phyloP scores from a whole-genome alignment of 23 red algal genomes.

The Gracilaria domingensis region DNA sequence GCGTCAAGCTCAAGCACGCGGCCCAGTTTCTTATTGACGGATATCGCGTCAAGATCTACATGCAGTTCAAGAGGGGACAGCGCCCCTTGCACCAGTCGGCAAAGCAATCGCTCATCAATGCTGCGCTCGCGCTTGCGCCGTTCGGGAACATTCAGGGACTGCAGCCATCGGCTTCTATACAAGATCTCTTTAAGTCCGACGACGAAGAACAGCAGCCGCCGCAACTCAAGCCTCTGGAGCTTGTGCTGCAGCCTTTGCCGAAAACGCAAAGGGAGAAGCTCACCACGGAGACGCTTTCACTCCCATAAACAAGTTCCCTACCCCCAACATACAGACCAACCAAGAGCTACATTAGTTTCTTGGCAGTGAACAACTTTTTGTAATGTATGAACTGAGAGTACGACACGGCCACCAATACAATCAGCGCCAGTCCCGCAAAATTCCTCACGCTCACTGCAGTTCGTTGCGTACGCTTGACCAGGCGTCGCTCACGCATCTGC shows the following conservation, averaged over 20 bases:
- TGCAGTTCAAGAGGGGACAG: conserved; percentile 83
- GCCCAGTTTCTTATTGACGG: conserved; percentile 70
- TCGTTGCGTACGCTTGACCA: conserved; percentile 30
- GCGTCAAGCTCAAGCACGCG: conserved; percentile 74
- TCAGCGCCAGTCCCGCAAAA: conserved; percentile 25
- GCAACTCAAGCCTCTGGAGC: conserved; percentile 37
- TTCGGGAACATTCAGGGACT: conserved; percentile 26
- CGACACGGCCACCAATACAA: conserved; percentile 1
- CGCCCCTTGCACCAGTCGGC: conserved; percentile 49
- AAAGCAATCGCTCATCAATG: conserved; percentile 38
- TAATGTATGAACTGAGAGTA: conserved; percentile 49
- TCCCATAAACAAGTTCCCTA: background rate
- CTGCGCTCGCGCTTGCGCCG: conserved; percentile 20
- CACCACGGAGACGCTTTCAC: background rate
- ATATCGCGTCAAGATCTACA: conserved; percentile 74
- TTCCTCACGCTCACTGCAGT: conserved; percentile 7
- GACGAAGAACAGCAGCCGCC: conserved; percentile 1
- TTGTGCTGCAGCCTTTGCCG: conserved; percentile 40
- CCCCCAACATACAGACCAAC: background rate
- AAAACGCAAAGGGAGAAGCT: conserved; percentile 38
- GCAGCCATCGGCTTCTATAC: background rate
- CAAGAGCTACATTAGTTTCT: conserved; percentile 44
- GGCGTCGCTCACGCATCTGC: conserved; percentile 44
- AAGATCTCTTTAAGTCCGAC: conserved; percentile 31
- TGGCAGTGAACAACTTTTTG: conserved; percentile 59